These are phyloP conservation scores for Trichocladium uniseriatum DNA, from an alignment of 495 filamentous ascomycete genomes.

Conservation along the genomic window DNA sequence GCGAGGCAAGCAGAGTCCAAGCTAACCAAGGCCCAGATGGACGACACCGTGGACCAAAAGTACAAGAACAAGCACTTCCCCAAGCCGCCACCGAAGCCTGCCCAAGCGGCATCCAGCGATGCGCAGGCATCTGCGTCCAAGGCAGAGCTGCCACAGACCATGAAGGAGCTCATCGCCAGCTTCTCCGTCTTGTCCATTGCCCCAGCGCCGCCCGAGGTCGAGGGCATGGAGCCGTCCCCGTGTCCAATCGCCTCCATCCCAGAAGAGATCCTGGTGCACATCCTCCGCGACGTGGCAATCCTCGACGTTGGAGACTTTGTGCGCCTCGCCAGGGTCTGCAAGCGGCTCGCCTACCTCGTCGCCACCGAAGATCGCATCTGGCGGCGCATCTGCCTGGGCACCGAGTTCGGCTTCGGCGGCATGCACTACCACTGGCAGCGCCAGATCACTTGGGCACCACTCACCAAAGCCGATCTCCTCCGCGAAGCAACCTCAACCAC, in stretches of 20 bases:
- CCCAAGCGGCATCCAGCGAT: constrained; percentile 20
- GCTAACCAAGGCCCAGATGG: constrained; percentile 48
- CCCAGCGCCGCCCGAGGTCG: constrained; percentile 43
- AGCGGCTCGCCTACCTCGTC: constrained; percentile 75
- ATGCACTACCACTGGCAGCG: constrained; percentile 78
- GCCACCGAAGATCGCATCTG: constrained; percentile 81
- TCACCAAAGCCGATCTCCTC: constrained; percentile 33
- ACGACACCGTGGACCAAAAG: constrained; percentile 68
- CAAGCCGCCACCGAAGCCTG: constrained; percentile 34
- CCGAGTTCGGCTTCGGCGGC: constrained; percentile 64
- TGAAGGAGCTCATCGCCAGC: constrained; percentile 61
- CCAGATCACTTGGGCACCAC: constrained; percentile 52
- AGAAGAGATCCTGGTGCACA: constrained; percentile 65
- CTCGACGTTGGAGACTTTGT: constrained; percentile 70
- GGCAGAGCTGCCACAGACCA: constrained; percentile 28
- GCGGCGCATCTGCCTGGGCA: constrained; percentile 62
- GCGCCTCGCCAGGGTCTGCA: constrained; percentile 77
- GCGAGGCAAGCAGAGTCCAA: neutral
- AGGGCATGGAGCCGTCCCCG: constrained; percentile 57
- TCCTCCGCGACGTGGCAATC: constrained; percentile 53
- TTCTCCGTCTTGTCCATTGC: constrained; percentile 61
- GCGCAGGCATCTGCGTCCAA: neutral
- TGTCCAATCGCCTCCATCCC: constrained; percentile 74
- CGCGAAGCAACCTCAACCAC: constrained; percentile 10
- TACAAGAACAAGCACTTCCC: constrained; percentile 90